phyloP scores from a whole-genome alignment of 2,329 filamentous ascomycete genomes.

The Colletotrichum australisinense region DNA sequence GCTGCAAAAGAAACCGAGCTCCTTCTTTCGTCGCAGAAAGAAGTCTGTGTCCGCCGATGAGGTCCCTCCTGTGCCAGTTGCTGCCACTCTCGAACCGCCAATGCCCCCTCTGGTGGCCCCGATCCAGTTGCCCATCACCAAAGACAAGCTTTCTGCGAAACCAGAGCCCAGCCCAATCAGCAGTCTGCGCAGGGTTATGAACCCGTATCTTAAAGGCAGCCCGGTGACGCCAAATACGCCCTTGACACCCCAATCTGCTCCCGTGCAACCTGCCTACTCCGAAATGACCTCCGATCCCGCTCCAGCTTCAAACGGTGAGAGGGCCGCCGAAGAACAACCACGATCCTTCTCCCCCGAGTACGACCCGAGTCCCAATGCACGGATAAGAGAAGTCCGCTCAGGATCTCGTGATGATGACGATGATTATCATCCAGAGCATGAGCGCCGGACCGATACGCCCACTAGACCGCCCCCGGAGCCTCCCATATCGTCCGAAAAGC shows the following conservation, averaged over 20 bases:
- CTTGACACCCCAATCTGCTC: slow-evolving; percentile 14
- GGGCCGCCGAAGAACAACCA: slow-evolving; percentile 45
- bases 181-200: slow-evolving; percentile 88
- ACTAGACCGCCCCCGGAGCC: slow-evolving; percentile 47
- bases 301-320: slow-evolving; percentile 3
- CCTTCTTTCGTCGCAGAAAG: slow-evolving; percentile 94
- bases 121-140: slow-evolving; percentile 46
- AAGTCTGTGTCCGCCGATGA: slow-evolving; percentile 81
- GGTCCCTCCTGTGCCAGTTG: slow-evolving; percentile 68
- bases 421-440: slow-evolving; percentile 10
- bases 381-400: slow-evolving; percentile 73
- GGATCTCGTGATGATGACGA: slow-evolving; percentile 48
- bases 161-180: slow-evolving; percentile 74
- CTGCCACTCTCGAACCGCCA: slow-evolving; percentile 49
- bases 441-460: slow-evolving; percentile 47
- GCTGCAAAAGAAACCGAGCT: slow-evolving; percentile 91
- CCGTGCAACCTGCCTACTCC: slow-evolving; percentile 6
- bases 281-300: slow-evolving; percentile 23
- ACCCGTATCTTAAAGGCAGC: slow-evolving; percentile 74
- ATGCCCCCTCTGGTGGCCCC: slow-evolving; percentile 49
- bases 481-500: slow-evolving; percentile 44
- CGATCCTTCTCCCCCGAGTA: slow-evolving; percentile 82
- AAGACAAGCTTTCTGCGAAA: slow-evolving; percentile 44
- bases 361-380: slow-evolving; percentile 76
- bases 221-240: slow-evolving; percentile 35